These are phyloP conservation scores for Flagelloscypha sp. DNA, from an alignment of 768 basidiomycete species.

Conservation along the genomic window DNA sequence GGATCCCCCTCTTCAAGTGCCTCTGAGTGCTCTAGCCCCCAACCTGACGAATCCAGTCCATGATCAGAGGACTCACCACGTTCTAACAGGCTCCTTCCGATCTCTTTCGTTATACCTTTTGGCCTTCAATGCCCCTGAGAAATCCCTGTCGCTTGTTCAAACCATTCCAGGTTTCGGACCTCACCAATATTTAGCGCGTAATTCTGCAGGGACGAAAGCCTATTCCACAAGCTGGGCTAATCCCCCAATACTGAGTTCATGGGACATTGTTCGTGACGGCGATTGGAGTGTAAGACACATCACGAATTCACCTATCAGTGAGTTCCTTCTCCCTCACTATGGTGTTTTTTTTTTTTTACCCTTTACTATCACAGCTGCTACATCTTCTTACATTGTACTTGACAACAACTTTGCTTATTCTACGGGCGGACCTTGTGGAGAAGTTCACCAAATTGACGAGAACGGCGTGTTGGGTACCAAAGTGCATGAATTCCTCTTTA, in stretches of 20 bases:
- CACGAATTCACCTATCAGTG: conserved; percentile 40
- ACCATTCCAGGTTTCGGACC: conserved; percentile 39
- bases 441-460: conserved; percentile 31
- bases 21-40: too few species aligned
- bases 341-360: neutral
- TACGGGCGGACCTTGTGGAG: conserved; percentile 43
- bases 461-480: conserved; percentile 35
- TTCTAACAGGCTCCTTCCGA: conserved; percentile 45
- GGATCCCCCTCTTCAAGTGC: too few species aligned
- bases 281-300: conserved; percentile 28
- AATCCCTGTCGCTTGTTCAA: conserved; percentile 31
- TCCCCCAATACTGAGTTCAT: conserved; percentile 39
- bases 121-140: conserved; percentile 35
- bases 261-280: conserved; percentile 25
- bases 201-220: conserved; percentile 24
- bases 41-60: too few species aligned
- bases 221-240: conserved; percentile 46
- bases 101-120: conserved; percentile 43
- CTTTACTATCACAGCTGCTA: conserved; percentile 29
- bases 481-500: conserved; percentile 38
- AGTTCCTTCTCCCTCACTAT: conserved; percentile 8
- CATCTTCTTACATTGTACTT: conserved; percentile 43
- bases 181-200: conserved; percentile 41
- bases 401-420: conserved; percentile 31
- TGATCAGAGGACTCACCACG: too few species aligned